These are phyloP conservation scores for Clarireedia sp. DNA, from an alignment of 2,329 filamentous ascomycete species.

Conservation along the genomic window DNA sequence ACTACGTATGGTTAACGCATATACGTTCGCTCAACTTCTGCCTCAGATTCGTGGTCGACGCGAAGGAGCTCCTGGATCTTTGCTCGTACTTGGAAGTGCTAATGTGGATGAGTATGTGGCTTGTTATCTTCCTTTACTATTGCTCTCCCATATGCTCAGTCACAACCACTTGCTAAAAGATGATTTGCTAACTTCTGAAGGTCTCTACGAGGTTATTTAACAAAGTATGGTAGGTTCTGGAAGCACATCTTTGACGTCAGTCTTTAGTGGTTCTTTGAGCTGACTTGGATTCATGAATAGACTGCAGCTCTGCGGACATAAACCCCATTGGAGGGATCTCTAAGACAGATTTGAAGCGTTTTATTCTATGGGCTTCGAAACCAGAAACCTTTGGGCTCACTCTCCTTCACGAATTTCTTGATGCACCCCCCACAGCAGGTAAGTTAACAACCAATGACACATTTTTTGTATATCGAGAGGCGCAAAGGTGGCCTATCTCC, in stretches of 20 bases:
- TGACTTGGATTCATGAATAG: slow-evolving; percentile 42
- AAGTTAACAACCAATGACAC: too few relatives aligned
- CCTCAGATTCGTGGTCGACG: slow-evolving; percentile 50
- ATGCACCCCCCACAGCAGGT: slow-evolving; percentile 49
- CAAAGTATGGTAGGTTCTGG: slow-evolving; percentile 38
- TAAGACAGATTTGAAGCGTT: slow-evolving; percentile 63
- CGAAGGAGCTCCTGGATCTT: slow-evolving; percentile 37
- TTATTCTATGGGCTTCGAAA: slow-evolving; percentile 56
- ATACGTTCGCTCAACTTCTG: slow-evolving; percentile 49
- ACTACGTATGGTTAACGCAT: slow-evolving; percentile 56
- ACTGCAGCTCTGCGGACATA: slow-evolving; percentile 35
- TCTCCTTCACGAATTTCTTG: slow-evolving; percentile 57
- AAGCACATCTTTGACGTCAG: not conserved
- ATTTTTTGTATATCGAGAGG: too few relatives aligned
- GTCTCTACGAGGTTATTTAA: slow-evolving; percentile 47
- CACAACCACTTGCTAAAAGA: too few relatives aligned
- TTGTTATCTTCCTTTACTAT: too few relatives aligned
- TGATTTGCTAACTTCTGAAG: not conserved
- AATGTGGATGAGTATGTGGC: slow-evolving; percentile 49
- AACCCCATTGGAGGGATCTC: slow-evolving; percentile 54
- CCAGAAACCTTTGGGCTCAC: slow-evolving; percentile 51
- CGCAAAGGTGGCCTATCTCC: too few relatives aligned
- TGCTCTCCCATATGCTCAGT: too few relatives aligned
- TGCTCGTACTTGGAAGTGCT: slow-evolving; percentile 59
- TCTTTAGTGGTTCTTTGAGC: not conserved